Evolutionary conservation across 805 yeast species (phyloP).

Genomic region (Wickerhamiella parazyma): DNA sequence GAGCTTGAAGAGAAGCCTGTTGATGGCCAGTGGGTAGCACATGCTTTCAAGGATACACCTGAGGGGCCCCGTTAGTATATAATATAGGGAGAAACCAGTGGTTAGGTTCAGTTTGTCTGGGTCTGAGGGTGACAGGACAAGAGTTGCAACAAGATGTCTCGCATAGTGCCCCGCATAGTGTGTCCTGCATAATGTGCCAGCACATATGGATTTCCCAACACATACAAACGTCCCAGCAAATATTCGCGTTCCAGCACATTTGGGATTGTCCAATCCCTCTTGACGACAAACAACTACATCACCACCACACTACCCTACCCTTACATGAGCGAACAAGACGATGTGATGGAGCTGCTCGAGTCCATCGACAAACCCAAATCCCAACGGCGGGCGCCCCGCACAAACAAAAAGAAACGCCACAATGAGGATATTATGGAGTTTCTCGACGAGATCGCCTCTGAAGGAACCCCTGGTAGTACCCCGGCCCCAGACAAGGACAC

Average conservation of each 20-base stretch:
- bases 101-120: no score
- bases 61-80: slow-evolving; percentile 6
- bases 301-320: background rate
- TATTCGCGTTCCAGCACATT: no score
- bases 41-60: slow-evolving; percentile 14
- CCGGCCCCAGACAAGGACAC: slow-evolving; percentile 4
- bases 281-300: no score
- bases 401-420: slow-evolving; percentile 15
- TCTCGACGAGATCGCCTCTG: slow-evolving; percentile 27
- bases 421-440: slow-evolving; percentile 33
- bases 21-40: slow-evolving; percentile 59
- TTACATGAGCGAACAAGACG: slow-evolving; percentile 18
- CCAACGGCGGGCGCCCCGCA: slow-evolving; percentile 11
- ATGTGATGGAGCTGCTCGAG: slow-evolving; percentile 30
- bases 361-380: slow-evolving; percentile 24
- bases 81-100: no score
- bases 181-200: no score
- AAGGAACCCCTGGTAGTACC: slow-evolving; percentile 17
- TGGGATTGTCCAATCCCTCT: no score
- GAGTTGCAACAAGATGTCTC: no score
- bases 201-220: no score
- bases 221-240: no score
- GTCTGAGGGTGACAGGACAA: no score
- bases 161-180: no score
- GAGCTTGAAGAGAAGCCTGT: slow-evolving; percentile 66